These are phyloP conservation scores for Phallus indusiatus DNA, from an alignment of 768 basidiomycete genomes.

Conservation along the genomic window DNA sequence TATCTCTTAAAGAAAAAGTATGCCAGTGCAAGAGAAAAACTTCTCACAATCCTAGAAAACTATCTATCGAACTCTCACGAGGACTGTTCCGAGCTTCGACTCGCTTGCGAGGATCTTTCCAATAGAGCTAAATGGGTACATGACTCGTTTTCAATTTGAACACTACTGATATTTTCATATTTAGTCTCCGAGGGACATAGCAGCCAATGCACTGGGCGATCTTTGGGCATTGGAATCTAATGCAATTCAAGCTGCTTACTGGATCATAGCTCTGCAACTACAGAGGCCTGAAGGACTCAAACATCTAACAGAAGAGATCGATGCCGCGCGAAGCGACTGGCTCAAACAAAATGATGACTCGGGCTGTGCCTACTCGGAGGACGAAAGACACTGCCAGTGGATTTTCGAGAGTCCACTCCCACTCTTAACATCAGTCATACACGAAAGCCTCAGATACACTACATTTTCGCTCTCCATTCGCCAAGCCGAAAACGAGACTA, in stretches of 20 bases:
- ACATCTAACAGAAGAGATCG: constrained; percentile 14
- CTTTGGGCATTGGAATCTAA: constrained; percentile 19
- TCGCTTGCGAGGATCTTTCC: neutral
- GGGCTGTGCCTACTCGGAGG: no score
- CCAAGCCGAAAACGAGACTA: constrained; percentile 11
- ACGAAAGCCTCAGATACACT: constrained; percentile 17
- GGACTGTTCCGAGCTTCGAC: neutral
- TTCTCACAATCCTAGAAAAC: constrained; percentile 1
- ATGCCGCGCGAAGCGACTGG: constrained; percentile 10
- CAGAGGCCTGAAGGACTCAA: constrained; percentile 15
- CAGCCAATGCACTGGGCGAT: constrained; percentile 9
- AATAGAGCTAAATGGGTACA: neutral
- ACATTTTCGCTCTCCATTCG: constrained; percentile 16
- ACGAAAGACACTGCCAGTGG: neutral
- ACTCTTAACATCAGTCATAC: constrained; percentile 16
- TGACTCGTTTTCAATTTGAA: neutral
- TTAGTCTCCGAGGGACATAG: constrained; percentile 13
- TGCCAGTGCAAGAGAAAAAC: constrained; percentile 10
- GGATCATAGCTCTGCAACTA: constrained; percentile 15
- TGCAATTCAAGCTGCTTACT: constrained; percentile 16
- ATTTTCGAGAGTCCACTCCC: constrained; percentile 8
- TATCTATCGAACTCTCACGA: neutral
- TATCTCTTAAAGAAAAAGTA: constrained; percentile 11
- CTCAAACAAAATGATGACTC: constrained; percentile 4
- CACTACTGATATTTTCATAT: neutral